These are phyloP conservation scores for Iris macrosiphon DNA, from an alignment of 106 monocot genomes.

Conservation along the genomic window DNA sequence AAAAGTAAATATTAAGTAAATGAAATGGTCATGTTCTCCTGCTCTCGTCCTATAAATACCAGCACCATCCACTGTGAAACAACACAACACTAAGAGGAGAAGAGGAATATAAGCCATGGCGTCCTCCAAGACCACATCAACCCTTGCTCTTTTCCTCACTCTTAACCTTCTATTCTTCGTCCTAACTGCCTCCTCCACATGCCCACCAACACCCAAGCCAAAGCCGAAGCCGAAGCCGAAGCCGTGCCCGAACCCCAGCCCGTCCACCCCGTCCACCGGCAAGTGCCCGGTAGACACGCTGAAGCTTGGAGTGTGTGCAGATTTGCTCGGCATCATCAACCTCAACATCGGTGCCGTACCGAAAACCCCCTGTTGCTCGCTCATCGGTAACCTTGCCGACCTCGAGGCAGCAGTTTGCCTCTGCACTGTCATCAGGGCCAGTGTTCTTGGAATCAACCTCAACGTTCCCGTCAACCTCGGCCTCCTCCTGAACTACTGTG, in stretches of 20 bases:
- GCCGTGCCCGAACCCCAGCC: not conserved
- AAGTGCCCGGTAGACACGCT: conserved; percentile 11
- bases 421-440: conserved; percentile 12
- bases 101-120: too few relatives aligned
- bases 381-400: conserved; percentile 2
- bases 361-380: conserved; percentile 11
- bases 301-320: conserved; percentile 9
- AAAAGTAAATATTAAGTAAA: too few relatives aligned
- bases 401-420: conserved; percentile 17
- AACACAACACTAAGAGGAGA: too few relatives aligned
- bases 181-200: not conserved
- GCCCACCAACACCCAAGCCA: not conserved
- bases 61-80: too few relatives aligned
- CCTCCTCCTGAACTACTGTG: conserved; percentile 12
- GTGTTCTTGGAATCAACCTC: conserved; percentile 11
- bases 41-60: too few relatives aligned
- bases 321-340: conserved; percentile 9
- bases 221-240: not conserved
- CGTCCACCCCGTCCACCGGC: not conserved
- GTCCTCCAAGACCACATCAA: not conserved
- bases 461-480: conserved; percentile 9
- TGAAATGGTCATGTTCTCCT: too few relatives aligned
- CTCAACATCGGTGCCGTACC: not conserved
- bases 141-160: conserved; percentile 4
- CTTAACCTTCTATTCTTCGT: conserved; percentile 9